phyloP scores from a whole-genome alignment of 2,329 filamentous ascomycete genomes.

The Thelonectria blattea region DNA sequence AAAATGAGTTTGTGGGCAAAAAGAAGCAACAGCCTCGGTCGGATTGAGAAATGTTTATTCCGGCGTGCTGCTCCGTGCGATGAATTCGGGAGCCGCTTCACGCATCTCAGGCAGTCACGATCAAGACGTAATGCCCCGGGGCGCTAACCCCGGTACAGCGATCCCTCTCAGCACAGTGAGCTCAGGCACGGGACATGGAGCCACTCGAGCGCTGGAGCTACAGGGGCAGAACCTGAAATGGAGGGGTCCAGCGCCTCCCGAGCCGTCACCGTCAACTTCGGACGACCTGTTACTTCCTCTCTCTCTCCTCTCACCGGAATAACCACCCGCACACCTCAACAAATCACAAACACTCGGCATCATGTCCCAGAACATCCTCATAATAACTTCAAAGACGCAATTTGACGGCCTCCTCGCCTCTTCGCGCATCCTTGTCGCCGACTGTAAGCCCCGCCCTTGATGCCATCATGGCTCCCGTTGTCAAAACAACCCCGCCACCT shows the following conservation, averaged over 20 bases:
- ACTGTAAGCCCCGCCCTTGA: conserved; percentile 68
- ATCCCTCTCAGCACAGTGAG: conserved; percentile 31
- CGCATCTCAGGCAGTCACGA: conserved; percentile 13
- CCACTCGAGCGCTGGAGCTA: too few relatives aligned
- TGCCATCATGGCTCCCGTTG: not conserved
- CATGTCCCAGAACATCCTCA: conserved; percentile 41
- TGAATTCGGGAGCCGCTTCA: too few relatives aligned
- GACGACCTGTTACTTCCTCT: conserved; percentile 7
- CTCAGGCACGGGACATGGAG: too few relatives aligned
- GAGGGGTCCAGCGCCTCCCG: conserved; percentile 28
- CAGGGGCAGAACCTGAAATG: conserved; percentile 17
- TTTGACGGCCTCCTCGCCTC: conserved; percentile 71
- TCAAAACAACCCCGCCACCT: conserved; percentile 31
- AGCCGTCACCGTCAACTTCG: conserved; percentile 10
- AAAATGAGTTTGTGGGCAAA: not conserved
- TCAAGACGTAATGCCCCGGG: conserved; percentile 24
- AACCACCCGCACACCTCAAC: conserved; percentile 25
- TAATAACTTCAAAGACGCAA: conserved; percentile 60
- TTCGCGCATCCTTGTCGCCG: conserved; percentile 81
- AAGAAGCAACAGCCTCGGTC: not conserved
- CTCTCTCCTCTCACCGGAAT: conserved; percentile 33
- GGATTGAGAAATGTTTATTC: not conserved
- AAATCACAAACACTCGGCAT: conserved; percentile 27
- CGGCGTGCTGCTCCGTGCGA: not conserved
- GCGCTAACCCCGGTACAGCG: conserved; percentile 38